Percentiles rank a stretch among this genome's conserved stretches.
Conservation (phyloP, 1,139 yeast species). For the Taiozyma sp. region DNA sequence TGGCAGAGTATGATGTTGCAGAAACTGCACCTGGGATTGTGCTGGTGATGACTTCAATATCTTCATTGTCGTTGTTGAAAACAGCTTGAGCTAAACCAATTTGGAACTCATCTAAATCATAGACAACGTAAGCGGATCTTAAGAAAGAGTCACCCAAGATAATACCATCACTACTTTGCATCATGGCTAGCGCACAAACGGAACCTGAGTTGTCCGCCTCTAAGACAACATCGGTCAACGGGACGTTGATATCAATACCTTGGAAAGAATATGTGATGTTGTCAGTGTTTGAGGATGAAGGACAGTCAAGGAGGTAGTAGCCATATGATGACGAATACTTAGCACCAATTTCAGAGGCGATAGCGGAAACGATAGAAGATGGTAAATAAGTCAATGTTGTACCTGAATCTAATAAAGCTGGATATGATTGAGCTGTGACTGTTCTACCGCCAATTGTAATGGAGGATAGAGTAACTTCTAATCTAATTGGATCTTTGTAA, state of each 20-base stretch:
- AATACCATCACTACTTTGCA: constrained; percentile 26
- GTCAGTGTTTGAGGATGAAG: constrained; percentile 37
- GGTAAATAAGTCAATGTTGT: constrained; percentile 58
- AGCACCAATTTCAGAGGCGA: constrained; percentile 37
- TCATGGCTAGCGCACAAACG: constrained; percentile 32
- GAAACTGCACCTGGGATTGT: constrained; percentile 42
- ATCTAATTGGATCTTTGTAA: constrained; percentile 29
- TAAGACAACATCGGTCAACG: constrained; percentile 13
- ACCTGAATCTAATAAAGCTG: constrained; percentile 64
- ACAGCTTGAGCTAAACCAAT: constrained; percentile 65
- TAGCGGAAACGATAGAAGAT: constrained; percentile 28
- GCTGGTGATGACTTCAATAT: constrained; percentile 37
- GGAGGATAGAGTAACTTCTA: constrained; percentile 41
- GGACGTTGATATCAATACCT: constrained; percentile 39
- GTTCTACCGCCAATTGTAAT: constrained; percentile 25
- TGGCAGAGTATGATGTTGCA: constrained; percentile 30
- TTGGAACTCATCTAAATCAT: constrained; percentile 60
- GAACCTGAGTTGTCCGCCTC: constrained; percentile 6
- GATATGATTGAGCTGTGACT: constrained; percentile 24
- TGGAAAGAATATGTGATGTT: constrained; percentile 45
- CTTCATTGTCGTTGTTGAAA: constrained; percentile 32
- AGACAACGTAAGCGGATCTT: constrained; percentile 70
- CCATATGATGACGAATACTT: constrained; percentile 24
- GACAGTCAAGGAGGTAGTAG: constrained; percentile 16
- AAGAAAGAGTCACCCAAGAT: constrained; percentile 72